A percentile compares a stretch with the other conserved stretches of the same genome.
phyloP scores from a whole-genome alignment of 2,329 filamentous ascomycete species.

The Kalaharituber pfeilii region DNA sequence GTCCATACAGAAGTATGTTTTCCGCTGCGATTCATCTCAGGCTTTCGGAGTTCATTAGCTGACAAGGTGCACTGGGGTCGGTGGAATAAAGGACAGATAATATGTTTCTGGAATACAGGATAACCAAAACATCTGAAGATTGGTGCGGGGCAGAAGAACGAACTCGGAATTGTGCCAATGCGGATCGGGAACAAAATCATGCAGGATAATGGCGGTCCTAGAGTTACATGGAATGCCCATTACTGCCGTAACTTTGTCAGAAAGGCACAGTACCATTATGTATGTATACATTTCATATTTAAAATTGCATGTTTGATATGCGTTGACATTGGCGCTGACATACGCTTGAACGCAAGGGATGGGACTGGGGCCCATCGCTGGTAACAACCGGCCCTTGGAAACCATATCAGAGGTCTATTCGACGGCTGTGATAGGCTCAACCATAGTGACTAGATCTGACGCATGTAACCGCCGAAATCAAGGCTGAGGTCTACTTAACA shows the following conservation, averaged over 20 bases:
- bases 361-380: slow-evolving; percentile 15
- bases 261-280: slow-evolving; percentile 53
- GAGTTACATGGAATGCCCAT: slow-evolving; percentile 50
- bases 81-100: slow-evolving; percentile 41
- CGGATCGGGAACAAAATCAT: slow-evolving; percentile 42
- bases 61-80: neutral
- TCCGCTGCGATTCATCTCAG: neutral
- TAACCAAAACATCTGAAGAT: slow-evolving; percentile 24
- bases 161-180: slow-evolving; percentile 28
- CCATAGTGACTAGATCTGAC: too few relatives aligned
- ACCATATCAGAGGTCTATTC: too few relatives aligned
- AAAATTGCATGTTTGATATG: too few relatives aligned
- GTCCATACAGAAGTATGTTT: slow-evolving; percentile 41
- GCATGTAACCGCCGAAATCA: too few relatives aligned
- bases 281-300: too few relatives aligned
- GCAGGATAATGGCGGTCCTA: slow-evolving; percentile 42
- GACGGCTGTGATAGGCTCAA: too few relatives aligned
- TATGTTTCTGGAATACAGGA: slow-evolving; percentile 58
- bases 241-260: slow-evolving; percentile 32
- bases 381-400: slow-evolving; percentile 56
- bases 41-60: neutral
- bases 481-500: too few relatives aligned
- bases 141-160: neutral
- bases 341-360: slow-evolving; percentile 5
- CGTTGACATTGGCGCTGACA: too few relatives aligned